Base-by-base conservation (phyloP, 2,329 filamentous ascomycete genomes). In the Dactylellina haptotyla region DNA sequence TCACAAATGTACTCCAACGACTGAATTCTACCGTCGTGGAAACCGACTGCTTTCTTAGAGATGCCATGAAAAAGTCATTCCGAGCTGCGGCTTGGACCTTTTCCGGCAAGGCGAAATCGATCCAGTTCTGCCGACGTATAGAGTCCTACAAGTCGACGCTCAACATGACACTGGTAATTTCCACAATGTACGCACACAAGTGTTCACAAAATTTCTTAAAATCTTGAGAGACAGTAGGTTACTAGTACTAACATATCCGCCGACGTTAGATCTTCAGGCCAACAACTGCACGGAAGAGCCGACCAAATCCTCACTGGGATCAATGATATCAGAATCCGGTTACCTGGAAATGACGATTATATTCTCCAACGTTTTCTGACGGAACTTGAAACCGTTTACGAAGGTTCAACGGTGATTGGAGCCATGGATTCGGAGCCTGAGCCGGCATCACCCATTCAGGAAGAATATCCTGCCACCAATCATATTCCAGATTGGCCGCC, bases 211-310 rank as follows among this genome's bases (percentile, higher is more conserved):
- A n/a, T 45, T 6, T 34, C 14, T 34, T 34, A 34, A 18, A 9
- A n/a, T 32, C 4, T 9, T 9, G n/a, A 25, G 45, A 48, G n/a
- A 8, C 16, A 16, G 18, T 4, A 16, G 39, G 18, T 23, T 25
- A 4, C 45, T 10, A 45, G 5, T 45, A n/a, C n/a, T n/a, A n/a
- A n/a, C n/a, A n/a, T n/a, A n/a, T n/a, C n/a, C n/a, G n/a, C n/a
- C n/a, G n/a, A n/a, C n/a, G n/a, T n/a, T n/a, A 59, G 56, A 59
- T 46, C 56, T n/a, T 59, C 56, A 23, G 41, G 37, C 3, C 56
- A 32, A 14, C 39, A 34, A 20, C 41, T 34, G 1, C 37, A 59
- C 5, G 39, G 32, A 26, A 16, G n/a, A 20, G 23, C 26, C 6
- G 39, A 59, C 26, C n/a, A 59, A 16, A 59, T 59, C 25, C 23